phyloP scores from a whole-genome alignment of 768 basidiomycete genomes.

The Roridomyces roridus region DNA sequence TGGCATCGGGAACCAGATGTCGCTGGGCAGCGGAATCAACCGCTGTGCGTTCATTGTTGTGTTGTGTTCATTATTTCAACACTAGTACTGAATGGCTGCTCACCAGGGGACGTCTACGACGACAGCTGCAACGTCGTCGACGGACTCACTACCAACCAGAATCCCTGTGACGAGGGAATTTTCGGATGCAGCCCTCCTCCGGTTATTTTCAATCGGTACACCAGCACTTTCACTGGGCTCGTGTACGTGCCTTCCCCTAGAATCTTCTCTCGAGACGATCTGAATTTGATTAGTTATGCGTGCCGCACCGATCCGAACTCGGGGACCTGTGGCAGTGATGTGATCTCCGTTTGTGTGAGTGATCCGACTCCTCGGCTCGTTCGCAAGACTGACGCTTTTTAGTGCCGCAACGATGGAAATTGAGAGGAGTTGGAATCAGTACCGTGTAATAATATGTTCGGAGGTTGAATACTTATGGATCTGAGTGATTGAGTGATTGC shows the following conservation, averaged over 20 bases:
- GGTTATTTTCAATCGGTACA: slow-evolving; percentile 18
- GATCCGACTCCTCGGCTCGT: too few relatives aligned
- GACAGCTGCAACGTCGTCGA: slow-evolving; percentile 23
- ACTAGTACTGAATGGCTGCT: too few relatives aligned
- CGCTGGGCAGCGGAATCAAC: slow-evolving; percentile 12
- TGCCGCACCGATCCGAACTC: slow-evolving; percentile 34
- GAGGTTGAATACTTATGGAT: too few relatives aligned
- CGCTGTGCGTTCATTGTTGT: slow-evolving; percentile 14
- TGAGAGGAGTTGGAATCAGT: too few relatives aligned
- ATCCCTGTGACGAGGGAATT: slow-evolving; percentile 21
- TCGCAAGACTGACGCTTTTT: too few relatives aligned
- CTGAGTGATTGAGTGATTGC: too few relatives aligned
- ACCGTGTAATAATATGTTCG: too few relatives aligned
- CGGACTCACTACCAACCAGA: slow-evolving; percentile 15
- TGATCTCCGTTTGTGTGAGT: slow-evolving; percentile 39
- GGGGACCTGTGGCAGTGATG: slow-evolving; percentile 30
- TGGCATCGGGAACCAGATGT: slow-evolving; percentile 10
- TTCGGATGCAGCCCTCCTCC: slow-evolving; percentile 26
- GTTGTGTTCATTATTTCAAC: too few relatives aligned
- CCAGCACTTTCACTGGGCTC: slow-evolving; percentile 11
- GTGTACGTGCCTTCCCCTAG: too few relatives aligned
- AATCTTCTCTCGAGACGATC: not conserved
- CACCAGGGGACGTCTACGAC: slow-evolving; percentile 24
- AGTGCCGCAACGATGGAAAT: too few relatives aligned
- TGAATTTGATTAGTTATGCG: slow-evolving; percentile 28